Base-by-base conservation (phyloP, 768 basidiomycete genomes). In the Cystobasidium ongulense region DNA sequence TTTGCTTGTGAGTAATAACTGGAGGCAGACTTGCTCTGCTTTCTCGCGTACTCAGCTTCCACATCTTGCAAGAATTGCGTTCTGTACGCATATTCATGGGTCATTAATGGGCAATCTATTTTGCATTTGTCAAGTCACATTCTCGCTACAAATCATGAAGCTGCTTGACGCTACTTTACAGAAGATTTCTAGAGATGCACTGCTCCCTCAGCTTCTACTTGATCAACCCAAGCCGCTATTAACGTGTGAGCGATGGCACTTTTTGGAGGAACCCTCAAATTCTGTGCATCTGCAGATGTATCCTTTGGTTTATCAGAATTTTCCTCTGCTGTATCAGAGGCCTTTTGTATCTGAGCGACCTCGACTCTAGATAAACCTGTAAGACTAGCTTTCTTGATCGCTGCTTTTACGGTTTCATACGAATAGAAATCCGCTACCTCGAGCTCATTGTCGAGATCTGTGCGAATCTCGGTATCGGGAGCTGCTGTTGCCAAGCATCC, bases 401-500 rank as follows among this genome's bases (percentile, higher is more conserved):
- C 86, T 0, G 83, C 81, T 5, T 85, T 81, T 38, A 97, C 84
- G 77, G 92, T 88, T 21, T 86, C 85, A 1, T 90, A 87, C 13
- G 88, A 88, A 81, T 87, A 96, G 91, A 91, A 99, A 57, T 85
- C 86, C 0, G 92, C 93, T 79, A 97, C 91, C 78, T 88, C 88
- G n/a, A 99, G 86, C 82, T 99, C 95, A 77, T 95, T 95, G 79
- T 97, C 95, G 1, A 99, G 85, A 80, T 97, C 93, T 8, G 84
- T 83, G 18, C 92, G 86, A 73, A 97, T 89, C 5, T 86, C 85
- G 78, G 92, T 84, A 2, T 85, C 83, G 0, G 88, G 83, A 82
- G 88, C 90, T 10, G 86, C 93, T 52, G 86, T 85, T 1, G 89
- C 91, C 78, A 89, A 92, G 80, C 90, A 92, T 17, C 93, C 93